Percentiles rank a stretch among this genome's conserved stretches.
Conservation (phyloP, 2,329 filamentous ascomycete genomes). For the Colletotrichum sp. region DNA sequence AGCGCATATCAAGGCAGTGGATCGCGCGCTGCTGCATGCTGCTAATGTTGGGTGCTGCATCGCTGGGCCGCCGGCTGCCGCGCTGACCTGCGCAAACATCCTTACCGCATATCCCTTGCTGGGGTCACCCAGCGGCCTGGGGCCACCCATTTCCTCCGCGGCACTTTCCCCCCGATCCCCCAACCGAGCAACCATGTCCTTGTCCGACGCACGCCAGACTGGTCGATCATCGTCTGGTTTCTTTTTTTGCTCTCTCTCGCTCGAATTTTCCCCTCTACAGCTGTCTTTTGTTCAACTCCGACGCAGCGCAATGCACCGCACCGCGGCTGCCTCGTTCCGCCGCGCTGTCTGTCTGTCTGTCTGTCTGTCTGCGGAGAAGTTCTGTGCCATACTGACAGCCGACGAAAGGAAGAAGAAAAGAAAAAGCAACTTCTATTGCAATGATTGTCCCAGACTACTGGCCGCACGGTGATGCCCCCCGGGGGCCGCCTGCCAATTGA, state of each 20-base stretch:
- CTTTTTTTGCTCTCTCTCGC: neutral
- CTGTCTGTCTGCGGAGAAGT: neutral
- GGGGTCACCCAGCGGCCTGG: constrained; percentile 4
- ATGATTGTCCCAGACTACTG: neutral
- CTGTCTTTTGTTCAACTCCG: neutral
- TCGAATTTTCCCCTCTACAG: too few species aligned
- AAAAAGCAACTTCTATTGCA: neutral
- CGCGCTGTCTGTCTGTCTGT: neutral
- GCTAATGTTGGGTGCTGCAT: neutral
- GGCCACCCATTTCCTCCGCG: neutral
- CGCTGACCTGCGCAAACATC: neutral
- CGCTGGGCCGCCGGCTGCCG: neutral
- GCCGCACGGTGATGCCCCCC: neutral
- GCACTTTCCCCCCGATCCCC: neutral
- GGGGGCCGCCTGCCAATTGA: neutral
- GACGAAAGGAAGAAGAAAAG: neutral
- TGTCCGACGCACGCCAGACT: constrained; percentile 10
- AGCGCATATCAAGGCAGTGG: neutral
- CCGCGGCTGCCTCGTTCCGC: neutral
- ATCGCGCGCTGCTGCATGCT: neutral
- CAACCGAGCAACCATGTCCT: neutral
- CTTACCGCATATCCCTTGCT: constrained; percentile 8
- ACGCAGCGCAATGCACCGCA: neutral
- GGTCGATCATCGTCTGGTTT: constrained; percentile 4
- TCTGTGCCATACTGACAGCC: neutral